Evolutionary conservation across 371 early-diverging fungal genomes (phyloP).

Genomic region (Saksenaea oblongispora): DNA sequence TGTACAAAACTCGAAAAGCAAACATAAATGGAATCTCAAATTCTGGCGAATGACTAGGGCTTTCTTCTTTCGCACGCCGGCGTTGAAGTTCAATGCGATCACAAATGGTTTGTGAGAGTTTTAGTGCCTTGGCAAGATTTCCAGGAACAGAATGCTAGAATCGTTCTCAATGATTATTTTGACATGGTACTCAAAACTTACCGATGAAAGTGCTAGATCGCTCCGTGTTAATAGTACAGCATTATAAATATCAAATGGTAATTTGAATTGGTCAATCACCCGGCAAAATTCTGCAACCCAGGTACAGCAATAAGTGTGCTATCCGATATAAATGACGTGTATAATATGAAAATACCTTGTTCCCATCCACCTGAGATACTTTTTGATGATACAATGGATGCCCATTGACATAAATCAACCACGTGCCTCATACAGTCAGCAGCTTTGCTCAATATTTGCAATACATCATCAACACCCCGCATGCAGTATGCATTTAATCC

Average conservation of each 20-base stretch:
- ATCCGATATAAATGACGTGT: neutral
- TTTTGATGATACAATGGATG: slow-evolving; percentile 20
- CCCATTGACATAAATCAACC: slow-evolving; percentile 49
- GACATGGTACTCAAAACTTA: slow-evolving; percentile 13
- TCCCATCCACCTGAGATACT: slow-evolving; percentile 32
- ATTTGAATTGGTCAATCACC: slow-evolving; percentile 37
- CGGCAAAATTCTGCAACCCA: slow-evolving; percentile 24
- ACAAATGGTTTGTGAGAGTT: slow-evolving; percentile 46
- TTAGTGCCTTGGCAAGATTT: slow-evolving; percentile 44
- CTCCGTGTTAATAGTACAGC: slow-evolving; percentile 43
- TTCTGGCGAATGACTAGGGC: slow-evolving; percentile 13
- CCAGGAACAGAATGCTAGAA: slow-evolving; percentile 46
- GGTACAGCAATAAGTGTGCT: neutral
- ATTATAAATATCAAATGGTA: slow-evolving; percentile 50
- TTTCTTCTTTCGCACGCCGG: slow-evolving; percentile 29
- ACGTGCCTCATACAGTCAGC: slow-evolving; percentile 42
- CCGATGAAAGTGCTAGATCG: slow-evolving; percentile 46
- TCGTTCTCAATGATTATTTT: neutral
- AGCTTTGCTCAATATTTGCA: slow-evolving; percentile 41
- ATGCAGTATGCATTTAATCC: slow-evolving; percentile 43
- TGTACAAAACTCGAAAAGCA: slow-evolving; percentile 51
- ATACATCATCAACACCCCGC: slow-evolving; percentile 42
- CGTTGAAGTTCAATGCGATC: slow-evolving; percentile 49
- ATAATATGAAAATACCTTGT: slow-evolving; percentile 23
- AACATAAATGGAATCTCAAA: slow-evolving; percentile 54